Percentiles rank a stretch among this genome's conserved stretches.
Conservation (phyloP, 1,139 yeast genomes). For the Debaryomyces psychrophilus region DNA sequence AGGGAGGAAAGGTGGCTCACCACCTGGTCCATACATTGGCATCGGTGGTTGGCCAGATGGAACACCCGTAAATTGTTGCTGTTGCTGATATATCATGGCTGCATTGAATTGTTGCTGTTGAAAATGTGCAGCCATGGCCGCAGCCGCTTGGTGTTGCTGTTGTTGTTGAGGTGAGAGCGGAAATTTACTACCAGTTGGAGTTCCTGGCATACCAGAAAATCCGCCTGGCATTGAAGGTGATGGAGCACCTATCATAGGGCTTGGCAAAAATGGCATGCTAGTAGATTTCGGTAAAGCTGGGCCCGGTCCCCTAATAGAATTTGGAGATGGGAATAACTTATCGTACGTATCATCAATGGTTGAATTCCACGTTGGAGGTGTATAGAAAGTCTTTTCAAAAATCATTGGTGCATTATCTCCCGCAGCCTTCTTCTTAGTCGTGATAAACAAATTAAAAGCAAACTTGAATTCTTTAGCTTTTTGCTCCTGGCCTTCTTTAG, state of each 20-base stretch:
- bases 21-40: conserved; percentile 35
- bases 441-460: conserved; percentile 62
- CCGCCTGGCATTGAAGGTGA: conserved; percentile 17
- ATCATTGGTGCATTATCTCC: conserved; percentile 33
- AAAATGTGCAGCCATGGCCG: conserved; percentile 39
- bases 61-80: conserved; percentile 29
- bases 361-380: conserved; percentile 81
- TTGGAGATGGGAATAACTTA: conserved; percentile 42
- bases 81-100: conserved; percentile 45
- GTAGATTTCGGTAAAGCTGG: conserved; percentile 26
- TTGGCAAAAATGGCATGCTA: conserved; percentile 32
- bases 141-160: conserved; percentile 28
- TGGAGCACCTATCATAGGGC: conserved; percentile 35
- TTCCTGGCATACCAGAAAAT: conserved; percentile 17
- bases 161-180: conserved; percentile 33
- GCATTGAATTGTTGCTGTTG: conserved; percentile 44
- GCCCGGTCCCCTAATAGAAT: conserved; percentile 18
- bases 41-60: conserved; percentile 43
- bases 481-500: conserved; percentile 41
- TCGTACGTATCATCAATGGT: conserved; percentile 59
- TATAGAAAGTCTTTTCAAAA: conserved; percentile 64
- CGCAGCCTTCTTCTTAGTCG: conserved; percentile 39
- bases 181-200: conserved; percentile 23
- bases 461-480: conserved; percentile 41
- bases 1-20: conserved; percentile 38